Evolutionary conservation across 106 monocot species (phyloP).

Genomic region (Acorus calamus): DNA sequence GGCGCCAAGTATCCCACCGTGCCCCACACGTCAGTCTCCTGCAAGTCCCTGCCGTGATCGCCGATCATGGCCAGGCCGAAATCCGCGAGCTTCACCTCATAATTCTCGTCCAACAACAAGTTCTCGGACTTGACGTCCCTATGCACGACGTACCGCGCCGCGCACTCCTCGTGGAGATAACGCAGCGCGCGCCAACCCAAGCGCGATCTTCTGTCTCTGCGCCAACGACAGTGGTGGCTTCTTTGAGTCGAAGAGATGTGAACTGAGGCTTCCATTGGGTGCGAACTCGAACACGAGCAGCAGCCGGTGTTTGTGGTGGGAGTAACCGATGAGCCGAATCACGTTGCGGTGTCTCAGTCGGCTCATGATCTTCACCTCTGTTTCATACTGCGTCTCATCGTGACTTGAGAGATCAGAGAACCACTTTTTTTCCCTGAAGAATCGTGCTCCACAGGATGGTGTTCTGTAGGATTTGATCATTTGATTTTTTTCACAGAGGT

Average conservation of each 20-base stretch:
- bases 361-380: not conserved
- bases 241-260: not conserved
- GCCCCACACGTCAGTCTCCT: not conserved
- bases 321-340: not conserved
- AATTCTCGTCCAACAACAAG: not conserved
- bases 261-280: not conserved
- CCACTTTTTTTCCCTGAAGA: too few species aligned
- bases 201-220: not conserved
- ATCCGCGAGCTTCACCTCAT: not conserved
- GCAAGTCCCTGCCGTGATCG: not conserved
- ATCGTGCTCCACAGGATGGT: too few species aligned
- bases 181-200: not conserved
- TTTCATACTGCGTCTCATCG: not conserved
- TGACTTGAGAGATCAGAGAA: not conserved
- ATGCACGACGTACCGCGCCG: too few species aligned
- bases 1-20: not conserved
- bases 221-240: not conserved
- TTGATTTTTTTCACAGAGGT: too few species aligned
- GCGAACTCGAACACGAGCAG: not conserved
- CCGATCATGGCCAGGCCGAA: not conserved
- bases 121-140: not conserved
- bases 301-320: not conserved
- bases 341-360: not conserved
- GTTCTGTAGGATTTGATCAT: too few species aligned
- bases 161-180: not conserved